Evolutionary conservation across 2,329 filamentous ascomycete species (phyloP).

Genomic region (Sarocladiaceae sp.): DNA sequence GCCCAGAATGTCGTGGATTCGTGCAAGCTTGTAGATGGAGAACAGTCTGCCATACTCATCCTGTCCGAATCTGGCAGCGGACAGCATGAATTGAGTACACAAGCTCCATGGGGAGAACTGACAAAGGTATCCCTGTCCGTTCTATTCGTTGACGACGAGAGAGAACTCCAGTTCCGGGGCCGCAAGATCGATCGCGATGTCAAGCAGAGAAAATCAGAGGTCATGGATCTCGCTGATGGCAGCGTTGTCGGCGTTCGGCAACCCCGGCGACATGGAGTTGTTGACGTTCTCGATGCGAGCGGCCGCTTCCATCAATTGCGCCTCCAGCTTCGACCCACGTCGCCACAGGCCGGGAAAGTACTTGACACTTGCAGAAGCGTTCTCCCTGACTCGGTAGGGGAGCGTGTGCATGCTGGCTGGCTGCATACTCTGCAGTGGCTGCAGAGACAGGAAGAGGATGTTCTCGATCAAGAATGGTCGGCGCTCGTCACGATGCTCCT

Average conservation of each 20-base stretch:
- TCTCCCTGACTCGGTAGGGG: conserved; percentile 53
- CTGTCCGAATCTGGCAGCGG: conserved; percentile 63
- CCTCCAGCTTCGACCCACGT: conserved; percentile 62
- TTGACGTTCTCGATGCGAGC: conserved; percentile 63
- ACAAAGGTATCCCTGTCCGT: conserved; percentile 62
- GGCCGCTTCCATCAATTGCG: conserved; percentile 61
- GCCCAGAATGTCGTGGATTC: conserved; percentile 68
- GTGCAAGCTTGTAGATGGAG: conserved; percentile 65
- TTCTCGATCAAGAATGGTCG: conserved; percentile 63
- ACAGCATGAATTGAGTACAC: conserved; percentile 63
- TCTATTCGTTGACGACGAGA: conserved; percentile 55
- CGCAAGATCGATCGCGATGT: conserved; percentile 50
- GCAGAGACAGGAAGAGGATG: conserved; percentile 38
- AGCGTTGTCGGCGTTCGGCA: conserved; percentile 54
- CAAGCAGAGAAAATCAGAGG: conserved; percentile 37
- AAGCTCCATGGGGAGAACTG: conserved; percentile 70
- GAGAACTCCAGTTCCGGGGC: conserved; percentile 53
- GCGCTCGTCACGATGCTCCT: conserved; percentile 61
- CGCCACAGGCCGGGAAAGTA: conserved; percentile 56
- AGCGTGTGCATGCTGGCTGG: conserved; percentile 64
- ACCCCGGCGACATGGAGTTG: conserved; percentile 52
- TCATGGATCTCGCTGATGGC: conserved; percentile 42
- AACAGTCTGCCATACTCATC: conserved; percentile 64
- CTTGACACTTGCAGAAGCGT: conserved; percentile 61
- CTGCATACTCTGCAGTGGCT: conserved; percentile 73